A percentile compares a stretch with the other conserved stretches of the same genome.
Evolutionary conservation across 768 basidiomycete species (phyloP).

Genomic region (Kwoniella dejecticola): DNA sequence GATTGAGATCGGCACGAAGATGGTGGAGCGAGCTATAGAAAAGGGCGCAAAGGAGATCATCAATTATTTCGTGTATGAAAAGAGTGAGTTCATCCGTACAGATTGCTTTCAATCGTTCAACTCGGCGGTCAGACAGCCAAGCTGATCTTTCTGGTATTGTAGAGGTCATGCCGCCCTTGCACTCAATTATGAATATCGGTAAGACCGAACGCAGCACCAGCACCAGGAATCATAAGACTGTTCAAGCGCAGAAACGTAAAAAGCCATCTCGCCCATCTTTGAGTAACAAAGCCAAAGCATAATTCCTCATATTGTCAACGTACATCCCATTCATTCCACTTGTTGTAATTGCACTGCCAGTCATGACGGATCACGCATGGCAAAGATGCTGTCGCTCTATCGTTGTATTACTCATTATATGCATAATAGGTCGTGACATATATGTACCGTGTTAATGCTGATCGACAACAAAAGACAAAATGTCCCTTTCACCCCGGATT

Average conservation of each 20-base stretch:
- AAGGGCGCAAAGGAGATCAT: conserved; percentile 47
- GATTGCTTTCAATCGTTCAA: background rate
- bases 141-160: background rate
- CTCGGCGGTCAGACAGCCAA: too few relatives aligned
- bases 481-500: background rate
- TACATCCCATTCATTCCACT: background rate
- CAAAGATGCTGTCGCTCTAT: too few relatives aligned
- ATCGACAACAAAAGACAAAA: background rate
- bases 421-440: conserved; percentile 2
- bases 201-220: conserved; percentile 10
- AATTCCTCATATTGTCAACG: background rate
- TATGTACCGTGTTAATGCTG: background rate
- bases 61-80: conserved; percentile 52
- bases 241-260: conserved; percentile 3
- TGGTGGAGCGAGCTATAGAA: conserved; percentile 43
- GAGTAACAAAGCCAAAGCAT: background rate
- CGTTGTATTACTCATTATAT: conserved; percentile 4
- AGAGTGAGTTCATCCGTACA: conserved; percentile 36
- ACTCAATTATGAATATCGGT: conserved; percentile 42
- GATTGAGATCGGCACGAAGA: conserved; percentile 26
- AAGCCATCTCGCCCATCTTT: background rate
- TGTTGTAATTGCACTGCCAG: background rate
- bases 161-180: conserved; percentile 42
- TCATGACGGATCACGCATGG: background rate
- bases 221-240: background rate